phyloP scores from a whole-genome alignment of 75 land plant genomes.

The Ceratopteris richardii region DNA sequence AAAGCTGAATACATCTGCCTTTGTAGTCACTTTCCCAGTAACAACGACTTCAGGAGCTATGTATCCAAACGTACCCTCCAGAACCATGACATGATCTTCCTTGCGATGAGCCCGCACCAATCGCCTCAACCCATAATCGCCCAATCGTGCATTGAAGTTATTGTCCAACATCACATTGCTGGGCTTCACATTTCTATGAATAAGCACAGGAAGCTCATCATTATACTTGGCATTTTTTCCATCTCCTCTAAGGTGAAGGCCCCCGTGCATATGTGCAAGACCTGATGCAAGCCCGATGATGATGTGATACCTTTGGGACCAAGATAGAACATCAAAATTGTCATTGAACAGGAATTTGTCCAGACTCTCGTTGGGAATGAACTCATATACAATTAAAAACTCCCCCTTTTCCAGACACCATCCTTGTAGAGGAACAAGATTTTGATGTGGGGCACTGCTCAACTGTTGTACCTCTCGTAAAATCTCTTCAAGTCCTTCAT shows the following conservation, averaged over 20 bases:
- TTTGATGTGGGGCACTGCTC: constrained; percentile 58
- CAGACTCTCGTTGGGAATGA: constrained; percentile 68
- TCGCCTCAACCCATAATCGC: constrained; percentile 26
- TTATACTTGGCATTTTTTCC: background rate
- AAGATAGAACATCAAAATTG: constrained; percentile 23
- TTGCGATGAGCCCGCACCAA: constrained; percentile 10
- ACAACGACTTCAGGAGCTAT: constrained; percentile 19
- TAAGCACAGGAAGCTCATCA: background rate
- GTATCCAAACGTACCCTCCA: constrained; percentile 29
- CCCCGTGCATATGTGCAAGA: constrained; percentile 59
- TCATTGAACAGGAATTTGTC: constrained; percentile 55
- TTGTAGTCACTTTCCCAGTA: constrained; percentile 15
- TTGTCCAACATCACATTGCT: constrained; percentile 13
- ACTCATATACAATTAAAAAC: constrained; percentile 64
- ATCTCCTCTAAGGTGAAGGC: constrained; percentile 26
- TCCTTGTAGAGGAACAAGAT: constrained; percentile 59
- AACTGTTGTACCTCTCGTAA: constrained; percentile 59
- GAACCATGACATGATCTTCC: background rate
- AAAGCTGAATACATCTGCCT: constrained; percentile 23
- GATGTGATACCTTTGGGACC: constrained; percentile 47
- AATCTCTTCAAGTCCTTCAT: constrained; percentile 56
- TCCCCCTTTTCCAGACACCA: constrained; percentile 83
- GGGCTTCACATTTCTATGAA: constrained; percentile 4
- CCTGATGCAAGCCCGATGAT: constrained; percentile 67
- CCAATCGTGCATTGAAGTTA: constrained; percentile 26